Percentiles rank a stretch among this genome's conserved stretches.
These are phyloP conservation scores for Colletotrichum sansevieriae DNA, from an alignment of 2,329 filamentous ascomycete genomes.

Conservation along the genomic window DNA sequence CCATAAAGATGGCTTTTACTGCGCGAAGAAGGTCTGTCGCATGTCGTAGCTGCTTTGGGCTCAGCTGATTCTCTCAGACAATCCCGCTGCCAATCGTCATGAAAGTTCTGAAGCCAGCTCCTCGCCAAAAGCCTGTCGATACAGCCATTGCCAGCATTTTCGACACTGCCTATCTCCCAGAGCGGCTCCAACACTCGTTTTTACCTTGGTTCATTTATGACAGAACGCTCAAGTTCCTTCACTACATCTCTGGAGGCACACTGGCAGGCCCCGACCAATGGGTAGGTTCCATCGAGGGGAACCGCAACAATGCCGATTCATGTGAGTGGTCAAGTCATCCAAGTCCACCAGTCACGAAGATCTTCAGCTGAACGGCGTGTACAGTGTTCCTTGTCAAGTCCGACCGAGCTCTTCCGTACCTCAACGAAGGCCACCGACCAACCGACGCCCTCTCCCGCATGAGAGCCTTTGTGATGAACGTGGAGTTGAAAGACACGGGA, in stretches of 20 bases:
- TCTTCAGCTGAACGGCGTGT: conserved; percentile 7
- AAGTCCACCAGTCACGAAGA: no score
- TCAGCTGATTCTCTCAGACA: not conserved
- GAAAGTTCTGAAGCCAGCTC: conserved; percentile 16
- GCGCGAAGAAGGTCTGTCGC: conserved; percentile 57
- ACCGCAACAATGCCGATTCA: conserved; percentile 53
- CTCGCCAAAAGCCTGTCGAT: conserved; percentile 59
- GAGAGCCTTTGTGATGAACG: conserved; percentile 54
- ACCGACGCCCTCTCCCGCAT: conserved; percentile 50
- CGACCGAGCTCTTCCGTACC: conserved; percentile 57
- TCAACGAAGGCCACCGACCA: conserved; percentile 53
- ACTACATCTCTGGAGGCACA: conserved; percentile 59
- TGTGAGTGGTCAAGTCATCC: conserved; percentile 43
- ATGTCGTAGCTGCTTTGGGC: no score
- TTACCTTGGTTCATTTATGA: conserved; percentile 62
- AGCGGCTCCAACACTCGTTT: conserved; percentile 56
- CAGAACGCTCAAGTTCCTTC: conserved; percentile 57
- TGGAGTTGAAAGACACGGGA: conserved; percentile 54
- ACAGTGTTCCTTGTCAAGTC: conserved; percentile 61
- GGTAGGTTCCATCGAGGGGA: conserved; percentile 58
- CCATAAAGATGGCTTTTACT: conserved; percentile 61
- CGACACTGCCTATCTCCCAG: conserved; percentile 65
- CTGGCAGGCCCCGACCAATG: conserved; percentile 61
- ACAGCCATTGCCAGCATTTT: conserved; percentile 62
- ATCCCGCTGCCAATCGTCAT: conserved; percentile 28